These are phyloP conservation scores for Hymenoscyphus salicellus DNA, from an alignment of 2,329 filamentous ascomycete species.

Conservation along the genomic window DNA sequence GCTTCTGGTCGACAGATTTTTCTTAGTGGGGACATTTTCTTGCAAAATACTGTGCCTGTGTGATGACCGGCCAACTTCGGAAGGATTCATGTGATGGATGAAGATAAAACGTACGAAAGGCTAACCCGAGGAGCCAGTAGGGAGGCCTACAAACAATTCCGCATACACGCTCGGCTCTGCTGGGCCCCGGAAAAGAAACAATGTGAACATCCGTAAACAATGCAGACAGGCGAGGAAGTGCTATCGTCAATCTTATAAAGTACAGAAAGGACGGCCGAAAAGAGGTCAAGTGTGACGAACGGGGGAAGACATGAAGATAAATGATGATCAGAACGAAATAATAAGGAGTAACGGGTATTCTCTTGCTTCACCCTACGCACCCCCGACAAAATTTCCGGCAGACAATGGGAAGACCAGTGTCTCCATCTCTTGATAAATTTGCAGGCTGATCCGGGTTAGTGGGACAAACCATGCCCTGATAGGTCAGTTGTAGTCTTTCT, in stretches of 20 bases:
- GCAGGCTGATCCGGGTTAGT: background rate
- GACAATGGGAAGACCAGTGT: background rate
- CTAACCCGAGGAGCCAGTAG: conserved; percentile 3
- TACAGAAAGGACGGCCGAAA: background rate
- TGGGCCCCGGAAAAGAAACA: conserved; percentile 4
- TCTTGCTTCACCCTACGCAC: background rate
- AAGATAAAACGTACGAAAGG: conserved; percentile 8
- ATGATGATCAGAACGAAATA: background rate
- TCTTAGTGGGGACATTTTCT: background rate
- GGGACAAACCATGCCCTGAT: conserved; percentile 11
- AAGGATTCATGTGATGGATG: background rate
- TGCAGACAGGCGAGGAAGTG: conserved; percentile 6
- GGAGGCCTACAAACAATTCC: conserved; percentile 11
- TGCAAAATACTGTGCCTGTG: conserved; percentile 9
- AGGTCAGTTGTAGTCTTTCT: conserved; percentile 14
- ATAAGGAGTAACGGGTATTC: background rate
- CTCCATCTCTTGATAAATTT: background rate
- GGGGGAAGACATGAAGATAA: background rate
- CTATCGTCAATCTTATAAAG: background rate
- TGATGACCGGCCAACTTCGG: background rate
- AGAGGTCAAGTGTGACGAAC: background rate
- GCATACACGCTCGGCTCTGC: conserved; percentile 3
- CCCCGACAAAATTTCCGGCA: background rate
- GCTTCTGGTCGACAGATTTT: background rate
- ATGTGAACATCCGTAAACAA: conserved; percentile 8